These are phyloP conservation scores for Thelonectria olida DNA, from an alignment of 2,329 filamentous ascomycete genomes.

Conservation along the genomic window DNA sequence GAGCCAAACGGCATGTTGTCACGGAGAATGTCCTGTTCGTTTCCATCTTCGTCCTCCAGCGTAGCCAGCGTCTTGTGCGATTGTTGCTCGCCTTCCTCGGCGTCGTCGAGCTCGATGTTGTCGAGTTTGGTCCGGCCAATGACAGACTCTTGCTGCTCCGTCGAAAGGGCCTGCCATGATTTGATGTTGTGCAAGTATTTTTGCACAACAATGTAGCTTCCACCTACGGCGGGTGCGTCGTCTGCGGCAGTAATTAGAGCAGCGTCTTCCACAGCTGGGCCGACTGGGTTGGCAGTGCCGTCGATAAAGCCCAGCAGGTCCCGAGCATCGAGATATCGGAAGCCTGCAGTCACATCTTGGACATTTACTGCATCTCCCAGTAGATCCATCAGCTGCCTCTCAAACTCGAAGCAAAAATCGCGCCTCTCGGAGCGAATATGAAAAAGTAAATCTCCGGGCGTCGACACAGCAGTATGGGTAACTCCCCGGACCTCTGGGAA, in stretches of 20 bases:
- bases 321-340: conserved; percentile 68
- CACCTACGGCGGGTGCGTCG: conserved; percentile 50
- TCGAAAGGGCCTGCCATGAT: conserved; percentile 55
- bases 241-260: conserved; percentile 56
- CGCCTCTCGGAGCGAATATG: conserved; percentile 66
- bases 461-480: conserved; percentile 62
- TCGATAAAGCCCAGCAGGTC: conserved; percentile 69
- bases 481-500: conserved; percentile 58
- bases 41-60: conserved; percentile 59
- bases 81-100: conserved; percentile 52
- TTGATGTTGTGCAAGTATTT: conserved; percentile 65
- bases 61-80: conserved; percentile 66
- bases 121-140: conserved; percentile 67
- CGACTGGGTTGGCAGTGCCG: conserved; percentile 67
- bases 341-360: conserved; percentile 63
- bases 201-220: conserved; percentile 68
- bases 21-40: conserved; percentile 62
- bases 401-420: conserved; percentile 67
- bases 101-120: conserved; percentile 65
- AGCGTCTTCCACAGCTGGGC: conserved; percentile 51
- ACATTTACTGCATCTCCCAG: conserved; percentile 58
- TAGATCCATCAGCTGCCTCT: conserved; percentile 60
- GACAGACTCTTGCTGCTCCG: conserved; percentile 63
- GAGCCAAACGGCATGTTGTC: conserved; percentile 71
- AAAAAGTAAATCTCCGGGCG: conserved; percentile 65